A percentile compares a stretch with the other conserved stretches of the same genome.
phyloP scores from a whole-genome alignment of 768 basidiomycete genomes.

The Rossbeevera mucosa region DNA sequence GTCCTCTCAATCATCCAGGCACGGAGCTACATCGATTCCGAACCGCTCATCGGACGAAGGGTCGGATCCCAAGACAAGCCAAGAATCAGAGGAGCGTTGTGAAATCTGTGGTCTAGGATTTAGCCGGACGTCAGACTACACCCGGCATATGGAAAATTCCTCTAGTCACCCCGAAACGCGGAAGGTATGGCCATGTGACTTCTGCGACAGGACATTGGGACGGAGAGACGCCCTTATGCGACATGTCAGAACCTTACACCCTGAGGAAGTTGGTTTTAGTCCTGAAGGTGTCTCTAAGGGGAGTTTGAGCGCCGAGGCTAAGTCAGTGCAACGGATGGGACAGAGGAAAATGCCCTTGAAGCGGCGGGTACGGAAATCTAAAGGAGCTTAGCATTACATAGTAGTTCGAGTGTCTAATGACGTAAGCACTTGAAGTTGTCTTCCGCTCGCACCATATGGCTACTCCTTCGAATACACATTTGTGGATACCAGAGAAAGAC shows the following conservation, averaged over 20 bases:
- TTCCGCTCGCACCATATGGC: slow-evolving; percentile 6
- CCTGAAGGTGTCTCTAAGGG: neutral
- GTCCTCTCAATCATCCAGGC: neutral
- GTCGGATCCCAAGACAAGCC: neutral
- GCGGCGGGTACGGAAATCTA: slow-evolving; percentile 2
- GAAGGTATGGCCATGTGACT: slow-evolving; percentile 22
- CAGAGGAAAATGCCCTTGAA: slow-evolving; percentile 5
- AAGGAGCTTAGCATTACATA: no score
- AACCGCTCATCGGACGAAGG: neutral
- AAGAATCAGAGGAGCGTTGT: slow-evolving; percentile 4
- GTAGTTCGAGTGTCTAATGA: neutral
- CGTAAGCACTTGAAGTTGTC: slow-evolving; percentile 7
- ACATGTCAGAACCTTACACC: slow-evolving; percentile 21
- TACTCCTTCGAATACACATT: slow-evolving; percentile 14
- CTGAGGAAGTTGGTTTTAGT: neutral
- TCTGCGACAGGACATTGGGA: slow-evolving; percentile 19
- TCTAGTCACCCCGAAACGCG: slow-evolving; percentile 21
- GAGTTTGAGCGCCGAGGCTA: neutral
- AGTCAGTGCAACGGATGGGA: neutral
- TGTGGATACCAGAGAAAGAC: slow-evolving; percentile 33
- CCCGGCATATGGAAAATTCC: slow-evolving; percentile 21
- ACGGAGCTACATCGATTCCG: neutral
- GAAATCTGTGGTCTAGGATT: slow-evolving; percentile 15
- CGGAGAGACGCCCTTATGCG: slow-evolving; percentile 24
- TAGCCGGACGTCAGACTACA: slow-evolving; percentile 19